Evolutionary conservation across 345 rosid genomes (phyloP).

Genomic region (Camelina laxa): DNA sequence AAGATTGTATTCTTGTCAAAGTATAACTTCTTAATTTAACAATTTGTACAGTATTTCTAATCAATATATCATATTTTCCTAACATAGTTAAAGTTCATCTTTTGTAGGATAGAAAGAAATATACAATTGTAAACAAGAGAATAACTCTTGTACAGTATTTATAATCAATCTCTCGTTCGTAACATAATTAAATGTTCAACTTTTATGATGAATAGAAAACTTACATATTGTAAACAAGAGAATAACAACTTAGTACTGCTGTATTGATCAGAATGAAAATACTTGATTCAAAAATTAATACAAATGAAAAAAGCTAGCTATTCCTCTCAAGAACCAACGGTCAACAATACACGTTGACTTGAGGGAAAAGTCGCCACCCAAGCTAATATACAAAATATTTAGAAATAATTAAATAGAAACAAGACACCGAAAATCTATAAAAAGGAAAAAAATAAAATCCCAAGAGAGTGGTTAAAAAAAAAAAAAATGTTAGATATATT

Average conservation of each 20-base stretch:
- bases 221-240: not conserved
- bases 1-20: not conserved
- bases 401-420: not conserved
- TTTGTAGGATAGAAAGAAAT: too few relatives aligned
- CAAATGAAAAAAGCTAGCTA: slow-evolving; percentile 33
- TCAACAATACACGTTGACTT: slow-evolving; percentile 40
- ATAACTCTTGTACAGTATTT: not conserved
- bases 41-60: too few relatives aligned
- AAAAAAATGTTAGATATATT: slow-evolving; percentile 33
- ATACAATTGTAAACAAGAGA: too few relatives aligned
- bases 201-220: slow-evolving; percentile 1
- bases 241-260: not conserved
- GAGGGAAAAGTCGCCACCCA: slow-evolving; percentile 40
- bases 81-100: too few relatives aligned
- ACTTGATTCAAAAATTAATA: slow-evolving; percentile 17
- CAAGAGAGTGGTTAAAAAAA: slow-evolving; percentile 30
- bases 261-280: not conserved
- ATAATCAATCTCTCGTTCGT: not conserved
- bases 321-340: slow-evolving; percentile 40
- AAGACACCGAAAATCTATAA: not conserved
- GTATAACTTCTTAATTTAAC: not conserved
- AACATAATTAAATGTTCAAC: not conserved
- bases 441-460: not conserved
- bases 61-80: too few relatives aligned
- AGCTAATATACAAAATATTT: slow-evolving; percentile 17